These are phyloP conservation scores for Colletotrichum orchidophilum DNA, from an alignment of 2,329 filamentous ascomycete genomes.

Conservation along the genomic window DNA sequence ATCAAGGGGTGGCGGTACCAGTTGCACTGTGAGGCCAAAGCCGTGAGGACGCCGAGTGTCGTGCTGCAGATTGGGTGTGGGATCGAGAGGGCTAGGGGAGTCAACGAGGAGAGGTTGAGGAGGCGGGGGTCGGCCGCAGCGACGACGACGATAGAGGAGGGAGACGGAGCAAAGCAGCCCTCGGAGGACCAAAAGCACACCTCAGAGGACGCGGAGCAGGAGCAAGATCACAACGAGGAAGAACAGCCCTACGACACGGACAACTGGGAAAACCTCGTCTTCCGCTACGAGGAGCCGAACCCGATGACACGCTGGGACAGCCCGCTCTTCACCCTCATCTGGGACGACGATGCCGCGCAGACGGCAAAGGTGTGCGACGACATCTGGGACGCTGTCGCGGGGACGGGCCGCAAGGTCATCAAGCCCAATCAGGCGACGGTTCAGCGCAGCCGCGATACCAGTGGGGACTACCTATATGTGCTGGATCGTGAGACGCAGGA, in stretches of 20 bases:
- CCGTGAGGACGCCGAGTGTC: slow-evolving; percentile 77
- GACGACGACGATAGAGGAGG: not conserved
- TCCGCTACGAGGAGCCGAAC: slow-evolving; percentile 87
- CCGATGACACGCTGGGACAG: slow-evolving; percentile 87
- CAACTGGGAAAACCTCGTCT: slow-evolving; percentile 83
- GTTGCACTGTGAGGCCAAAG: slow-evolving; percentile 86
- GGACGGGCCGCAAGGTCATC: slow-evolving; percentile 69
- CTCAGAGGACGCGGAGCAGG: slow-evolving; percentile 46
- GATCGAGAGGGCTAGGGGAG: slow-evolving; percentile 58
- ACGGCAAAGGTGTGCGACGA: slow-evolving; percentile 64
- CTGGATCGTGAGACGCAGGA: slow-evolving; percentile 83
- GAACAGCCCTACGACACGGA: slow-evolving; percentile 59
- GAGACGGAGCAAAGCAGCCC: slow-evolving; percentile 49
- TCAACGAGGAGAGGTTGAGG: slow-evolving; percentile 69
- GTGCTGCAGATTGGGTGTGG: slow-evolving; percentile 73
- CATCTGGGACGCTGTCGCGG: slow-evolving; percentile 80
- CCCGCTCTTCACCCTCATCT: slow-evolving; percentile 81
- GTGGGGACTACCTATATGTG: slow-evolving; percentile 81
- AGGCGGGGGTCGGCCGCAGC: slow-evolving; percentile 36
- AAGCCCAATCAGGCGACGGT: slow-evolving; percentile 81
- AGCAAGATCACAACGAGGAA: slow-evolving; percentile 39
- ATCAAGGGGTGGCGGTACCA: slow-evolving; percentile 93
- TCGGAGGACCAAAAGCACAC: slow-evolving; percentile 36
- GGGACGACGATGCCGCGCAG: slow-evolving; percentile 76
- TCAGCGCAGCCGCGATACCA: slow-evolving; percentile 67